phyloP scores from a whole-genome alignment of 352 stramenopile genomes.

The Phytophthora melonis region DNA sequence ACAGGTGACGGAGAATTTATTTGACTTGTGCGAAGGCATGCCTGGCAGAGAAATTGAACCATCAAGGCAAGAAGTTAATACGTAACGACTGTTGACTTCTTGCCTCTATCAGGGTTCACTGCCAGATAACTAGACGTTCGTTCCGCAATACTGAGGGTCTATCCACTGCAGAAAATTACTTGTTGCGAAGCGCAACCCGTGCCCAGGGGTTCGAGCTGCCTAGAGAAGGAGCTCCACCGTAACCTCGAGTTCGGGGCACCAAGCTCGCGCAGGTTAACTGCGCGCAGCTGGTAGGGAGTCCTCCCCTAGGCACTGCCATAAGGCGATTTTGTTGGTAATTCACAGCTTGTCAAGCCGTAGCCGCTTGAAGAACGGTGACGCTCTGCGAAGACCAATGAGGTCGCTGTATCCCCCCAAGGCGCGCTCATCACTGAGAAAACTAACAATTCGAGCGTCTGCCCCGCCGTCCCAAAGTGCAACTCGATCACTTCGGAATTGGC shows the following conservation, averaged over 20 bases:
- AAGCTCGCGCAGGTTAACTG: not conserved
- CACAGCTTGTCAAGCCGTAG: conserved; percentile 4
- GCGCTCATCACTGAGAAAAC: conserved; percentile 16
- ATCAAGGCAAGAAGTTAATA: too few species aligned
- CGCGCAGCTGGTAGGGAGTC: not conserved
- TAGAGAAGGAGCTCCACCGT: not conserved
- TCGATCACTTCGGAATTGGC: conserved; percentile 22
- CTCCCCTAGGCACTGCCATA: conserved; percentile 23
- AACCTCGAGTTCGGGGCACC: not conserved
- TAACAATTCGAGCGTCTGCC: too few species aligned
- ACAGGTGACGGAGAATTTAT: not conserved
- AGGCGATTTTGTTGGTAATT: conserved; percentile 21
- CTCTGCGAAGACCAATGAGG: conserved; percentile 26
- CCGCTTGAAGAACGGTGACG: conserved; percentile 33
- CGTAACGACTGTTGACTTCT: too few species aligned
- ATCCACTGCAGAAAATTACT: conserved; percentile 6
- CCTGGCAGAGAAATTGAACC: not conserved
- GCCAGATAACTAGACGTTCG: too few species aligned
- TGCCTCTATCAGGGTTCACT: too few species aligned
- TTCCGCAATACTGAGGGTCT: not conserved
- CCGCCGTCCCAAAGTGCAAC: not conserved
- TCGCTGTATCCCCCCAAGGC: not conserved
- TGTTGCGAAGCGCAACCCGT: not conserved
- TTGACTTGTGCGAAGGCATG: not conserved
- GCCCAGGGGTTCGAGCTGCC: not conserved